phyloP scores from a whole-genome alignment of 768 basidiomycete genomes.

The Mycena albidolilacea region DNA sequence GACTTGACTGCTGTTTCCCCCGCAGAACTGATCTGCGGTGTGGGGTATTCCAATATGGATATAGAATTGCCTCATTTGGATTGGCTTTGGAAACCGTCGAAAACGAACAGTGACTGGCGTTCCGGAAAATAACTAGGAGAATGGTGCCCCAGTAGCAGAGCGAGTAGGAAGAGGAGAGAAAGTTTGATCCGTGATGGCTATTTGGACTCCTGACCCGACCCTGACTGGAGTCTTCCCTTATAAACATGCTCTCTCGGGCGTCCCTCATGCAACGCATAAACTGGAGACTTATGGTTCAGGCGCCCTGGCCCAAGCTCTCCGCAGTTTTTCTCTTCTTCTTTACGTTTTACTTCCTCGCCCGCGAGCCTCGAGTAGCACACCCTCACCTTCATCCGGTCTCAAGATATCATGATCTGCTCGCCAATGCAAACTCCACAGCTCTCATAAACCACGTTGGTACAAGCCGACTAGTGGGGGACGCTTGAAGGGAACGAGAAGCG shows the following conservation, averaged over 20 bases:
- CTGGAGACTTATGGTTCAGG: conserved; percentile 10
- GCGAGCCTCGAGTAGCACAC: neutral
- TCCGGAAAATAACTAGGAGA: too few species aligned
- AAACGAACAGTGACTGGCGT: neutral
- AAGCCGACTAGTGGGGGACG: conserved; percentile 26
- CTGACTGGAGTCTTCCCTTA: too few species aligned
- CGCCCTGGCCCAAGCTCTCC: conserved; percentile 33
- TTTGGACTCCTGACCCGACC: too few species aligned
- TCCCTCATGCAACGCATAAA: conserved; percentile 23
- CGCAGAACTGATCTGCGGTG: too few species aligned
- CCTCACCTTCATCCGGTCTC: neutral
- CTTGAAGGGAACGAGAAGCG: conserved; percentile 32
- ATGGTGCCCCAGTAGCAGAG: too few species aligned
- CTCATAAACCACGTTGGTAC: neutral
- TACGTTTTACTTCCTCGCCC: conserved; percentile 28
- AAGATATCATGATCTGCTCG: conserved; percentile 26
- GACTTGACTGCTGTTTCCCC: too few species aligned
- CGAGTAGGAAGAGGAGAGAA: neutral
- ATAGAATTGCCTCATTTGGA: neutral
- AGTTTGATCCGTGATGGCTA: neutral
- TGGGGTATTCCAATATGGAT: neutral
- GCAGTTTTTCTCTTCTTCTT: conserved; percentile 20
- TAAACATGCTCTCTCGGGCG: neutral
- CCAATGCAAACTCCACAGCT: neutral
- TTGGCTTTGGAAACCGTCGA: neutral